Evolutionary conservation across 1,284 basidiomycete genomes (phyloP).

Genomic region (Ceratobasidium sp.): DNA sequence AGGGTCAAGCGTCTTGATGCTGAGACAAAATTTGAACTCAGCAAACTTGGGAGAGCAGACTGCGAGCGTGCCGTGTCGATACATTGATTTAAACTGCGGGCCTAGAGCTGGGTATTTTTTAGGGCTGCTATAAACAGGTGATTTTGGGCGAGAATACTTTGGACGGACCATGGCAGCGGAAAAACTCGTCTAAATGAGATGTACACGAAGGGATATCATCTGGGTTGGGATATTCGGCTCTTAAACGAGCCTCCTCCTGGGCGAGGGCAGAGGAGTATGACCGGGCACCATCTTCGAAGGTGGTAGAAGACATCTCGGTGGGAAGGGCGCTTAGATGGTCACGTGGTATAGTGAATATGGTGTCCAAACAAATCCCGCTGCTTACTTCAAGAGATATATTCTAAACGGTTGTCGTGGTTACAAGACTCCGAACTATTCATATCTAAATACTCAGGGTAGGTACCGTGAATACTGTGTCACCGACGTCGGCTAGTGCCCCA

Average conservation of each 20-base stretch:
- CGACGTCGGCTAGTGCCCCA: not conserved
- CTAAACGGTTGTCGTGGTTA: not conserved
- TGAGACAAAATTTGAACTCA: constrained; percentile 96
- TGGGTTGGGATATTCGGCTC: constrained; percentile 68
- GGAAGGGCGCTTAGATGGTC: not conserved
- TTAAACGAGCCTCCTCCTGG: constrained; percentile 71
- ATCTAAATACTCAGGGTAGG: not conserved
- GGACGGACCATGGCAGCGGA: constrained; percentile 74
- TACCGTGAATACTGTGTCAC: constrained; percentile 19
- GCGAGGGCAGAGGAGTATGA: constrained; percentile 53
- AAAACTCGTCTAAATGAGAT: constrained; percentile 77
- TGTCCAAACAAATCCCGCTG: constrained; percentile 1
- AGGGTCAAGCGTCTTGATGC: constrained; percentile 75
- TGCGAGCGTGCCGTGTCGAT: constrained; percentile 82
- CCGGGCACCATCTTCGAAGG: constrained; percentile 24
- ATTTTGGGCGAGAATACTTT: constrained; percentile 4
- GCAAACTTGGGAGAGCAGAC: constrained; percentile 83
- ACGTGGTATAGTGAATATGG: not conserved
- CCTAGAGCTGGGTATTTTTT: constrained; percentile 65
- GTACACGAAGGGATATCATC: constrained; percentile 86
- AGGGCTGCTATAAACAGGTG: constrained; percentile 25
- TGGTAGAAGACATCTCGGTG: constrained; percentile 29
- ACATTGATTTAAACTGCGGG: constrained; percentile 83
- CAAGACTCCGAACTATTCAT: not conserved
- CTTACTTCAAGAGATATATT: not conserved